A percentile compares a stretch with the other conserved stretches of the same genome.
Evolutionary conservation across 805 yeast genomes (phyloP).

Genomic region (Clavispora santaluciae): DNA sequence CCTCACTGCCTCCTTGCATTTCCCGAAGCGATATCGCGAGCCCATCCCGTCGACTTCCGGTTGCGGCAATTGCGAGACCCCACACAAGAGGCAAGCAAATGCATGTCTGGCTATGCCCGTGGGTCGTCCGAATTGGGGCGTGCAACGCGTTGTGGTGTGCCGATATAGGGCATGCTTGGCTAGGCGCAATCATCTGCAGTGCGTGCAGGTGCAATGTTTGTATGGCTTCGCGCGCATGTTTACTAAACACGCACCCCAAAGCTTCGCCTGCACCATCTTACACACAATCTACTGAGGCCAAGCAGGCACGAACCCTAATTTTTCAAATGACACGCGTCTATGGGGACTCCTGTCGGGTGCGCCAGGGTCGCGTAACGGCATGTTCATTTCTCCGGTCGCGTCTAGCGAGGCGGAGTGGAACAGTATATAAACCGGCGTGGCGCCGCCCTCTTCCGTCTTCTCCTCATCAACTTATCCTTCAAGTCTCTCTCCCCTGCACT

Average conservation of each 20-base stretch:
- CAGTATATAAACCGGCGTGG: neutral
- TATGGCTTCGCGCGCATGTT: neutral
- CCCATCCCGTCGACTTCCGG: no score
- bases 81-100: no score
- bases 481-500: neutral
- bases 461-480: neutral
- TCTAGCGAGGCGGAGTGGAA: neutral
- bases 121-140: no score
- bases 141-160: no score
- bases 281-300: neutral
- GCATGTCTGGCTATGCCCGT: no score
- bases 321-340: neutral
- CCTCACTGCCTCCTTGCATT: no score
- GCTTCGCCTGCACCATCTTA: neutral
- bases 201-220: neutral
- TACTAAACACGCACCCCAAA: neutral
- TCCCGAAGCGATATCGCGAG: no score
- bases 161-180: no score
- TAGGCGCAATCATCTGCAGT: neutral
- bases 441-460: neutral
- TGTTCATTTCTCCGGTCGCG: neutral
- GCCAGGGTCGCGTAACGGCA: conserved; percentile 1
- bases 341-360: neutral
- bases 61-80: no score
- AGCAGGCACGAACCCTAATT: neutral